Evolutionary conservation across 768 basidiomycete species (phyloP), one percentile per base, ranked within the genome.

Genomic region (Lanmaoa rubissima): DNA sequence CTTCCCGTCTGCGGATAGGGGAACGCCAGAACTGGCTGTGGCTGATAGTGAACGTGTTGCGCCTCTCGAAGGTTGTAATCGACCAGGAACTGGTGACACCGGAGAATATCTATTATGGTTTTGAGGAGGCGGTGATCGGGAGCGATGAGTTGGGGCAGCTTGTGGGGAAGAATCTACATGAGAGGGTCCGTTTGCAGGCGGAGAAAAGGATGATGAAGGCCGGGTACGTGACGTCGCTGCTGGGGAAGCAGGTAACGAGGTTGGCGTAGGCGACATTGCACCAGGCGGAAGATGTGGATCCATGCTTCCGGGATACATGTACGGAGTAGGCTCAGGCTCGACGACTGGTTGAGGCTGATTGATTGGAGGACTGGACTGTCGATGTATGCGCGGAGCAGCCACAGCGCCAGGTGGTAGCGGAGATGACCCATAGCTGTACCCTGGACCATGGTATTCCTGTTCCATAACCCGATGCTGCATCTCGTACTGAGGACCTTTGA

Each of bases 381-480:
- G 65, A 42, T 66, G 64, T 47, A 59, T 60, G 40, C 65, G 66
- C 3, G 66, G 59, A 39, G 63, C 24, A 54, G 61, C 39, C 36
- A 61, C 54, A 39, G 45, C 59, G 16, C 62, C 64, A n/a, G 75
- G 60, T 2, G 66, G 52, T 2, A 67, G 51, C 7, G 71, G 64
- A 26, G 71, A 11, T 2, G 68, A 43, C 4, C 65, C 63, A 54
- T 72, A 70, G n/a, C 57, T 54, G 16, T 69, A 67, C 4, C 53
- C 62, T 46, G 72, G 63, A 10, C 76, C 78, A 48, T 79, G 78
- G 60, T 91, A 90, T 68, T 96, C 92, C 64, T 94, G 88, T 70
- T 94, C 91, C 82, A 98, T 93, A 48, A 87, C 90, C 24, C 89
- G 85, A 70, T 93, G 90, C 69, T 98, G 95, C 83, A 91, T 87